Conservation (phyloP, 2,329 filamentous ascomycete genomes). For the Calonectria montana region DNA sequence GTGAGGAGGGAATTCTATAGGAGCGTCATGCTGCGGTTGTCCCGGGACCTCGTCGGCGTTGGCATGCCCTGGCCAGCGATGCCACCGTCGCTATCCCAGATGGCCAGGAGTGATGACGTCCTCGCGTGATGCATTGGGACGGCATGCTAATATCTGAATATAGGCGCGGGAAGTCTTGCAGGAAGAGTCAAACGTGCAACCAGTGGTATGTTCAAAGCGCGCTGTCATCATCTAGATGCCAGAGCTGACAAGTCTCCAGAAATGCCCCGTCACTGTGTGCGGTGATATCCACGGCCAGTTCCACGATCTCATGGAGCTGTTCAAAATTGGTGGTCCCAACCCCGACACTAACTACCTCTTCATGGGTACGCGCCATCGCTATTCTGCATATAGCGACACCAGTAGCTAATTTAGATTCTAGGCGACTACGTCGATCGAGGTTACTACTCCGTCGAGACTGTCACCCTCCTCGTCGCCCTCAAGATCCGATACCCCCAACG, state of each 20-base stretch:
- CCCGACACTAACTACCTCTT: slow-evolving; percentile 99
- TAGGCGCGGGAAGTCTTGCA: slow-evolving; percentile 96
- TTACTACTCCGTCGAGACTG: slow-evolving; percentile 98
- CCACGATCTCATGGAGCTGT: slow-evolving; percentile 98
- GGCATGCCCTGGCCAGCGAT: slow-evolving; percentile 7
- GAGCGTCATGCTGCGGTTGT: slow-evolving; percentile 4
- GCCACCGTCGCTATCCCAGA: slow-evolving; percentile 22
- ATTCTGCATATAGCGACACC: neutral
- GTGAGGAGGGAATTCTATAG: slow-evolving; percentile 58
- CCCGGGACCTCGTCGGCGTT: neutral
- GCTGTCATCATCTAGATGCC: slow-evolving; percentile 26
- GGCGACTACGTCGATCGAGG: slow-evolving; percentile 99
- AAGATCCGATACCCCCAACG: slow-evolving; percentile 98
- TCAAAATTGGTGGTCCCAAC: slow-evolving; percentile 98
- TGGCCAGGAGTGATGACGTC: slow-evolving; percentile 24
- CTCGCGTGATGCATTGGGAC: slow-evolving; percentile 46
- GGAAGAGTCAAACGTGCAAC: slow-evolving; percentile 98
- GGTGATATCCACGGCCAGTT: slow-evolving; percentile 99
- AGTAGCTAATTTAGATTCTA: slow-evolving; percentile 48
- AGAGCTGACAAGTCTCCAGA: slow-evolving; percentile 63
- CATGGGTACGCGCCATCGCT: slow-evolving; percentile 79
- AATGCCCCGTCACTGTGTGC: slow-evolving; percentile 98
- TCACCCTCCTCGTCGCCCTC: slow-evolving; percentile 93
- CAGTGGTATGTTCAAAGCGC: slow-evolving; percentile 77
- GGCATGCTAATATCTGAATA: slow-evolving; percentile 46